A percentile compares a stretch with the other conserved stretches of the same genome.
Conservation (phyloP, 148 eudicot genomes). For the Rheum nobile region DNA sequence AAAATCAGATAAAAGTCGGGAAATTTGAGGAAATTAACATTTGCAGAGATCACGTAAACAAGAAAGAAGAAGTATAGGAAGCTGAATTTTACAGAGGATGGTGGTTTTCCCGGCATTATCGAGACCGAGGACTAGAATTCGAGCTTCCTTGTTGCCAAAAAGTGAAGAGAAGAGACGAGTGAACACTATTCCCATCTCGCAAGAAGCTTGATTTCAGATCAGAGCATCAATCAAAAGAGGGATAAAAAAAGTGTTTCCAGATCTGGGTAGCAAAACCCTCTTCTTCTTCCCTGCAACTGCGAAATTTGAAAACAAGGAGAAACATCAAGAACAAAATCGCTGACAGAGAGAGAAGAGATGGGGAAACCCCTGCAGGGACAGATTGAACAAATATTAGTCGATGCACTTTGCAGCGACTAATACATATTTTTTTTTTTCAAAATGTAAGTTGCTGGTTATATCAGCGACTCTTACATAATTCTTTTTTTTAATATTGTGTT, state of each 20-base stretch:
- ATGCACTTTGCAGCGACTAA: no score
- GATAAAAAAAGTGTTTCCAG: neutral
- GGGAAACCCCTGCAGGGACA: neutral
- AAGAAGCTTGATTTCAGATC: neutral
- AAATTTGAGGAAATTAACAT: neutral
- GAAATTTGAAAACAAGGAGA: neutral
- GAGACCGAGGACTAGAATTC: conserved; percentile 91
- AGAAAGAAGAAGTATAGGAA: neutral
- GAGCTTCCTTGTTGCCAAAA: conserved; percentile 93
- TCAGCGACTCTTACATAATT: no score
- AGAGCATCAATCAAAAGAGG: neutral
- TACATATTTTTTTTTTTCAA: no score
- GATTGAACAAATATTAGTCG: neutral
- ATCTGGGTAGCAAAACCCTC: neutral
- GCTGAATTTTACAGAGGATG: conserved; percentile 48
- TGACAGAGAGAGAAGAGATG: neutral
- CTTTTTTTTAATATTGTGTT: no score
- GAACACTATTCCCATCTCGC: conserved; percentile 69
- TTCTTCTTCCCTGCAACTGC: neutral
- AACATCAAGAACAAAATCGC: neutral
- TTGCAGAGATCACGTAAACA: neutral
- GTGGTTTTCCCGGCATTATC: conserved; percentile 99
- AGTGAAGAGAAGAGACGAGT: conserved; percentile 70
- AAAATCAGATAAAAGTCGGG: conserved; percentile 5
- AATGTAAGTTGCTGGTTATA: no score